Percentiles rank a stretch among this genome's conserved stretches.
These are phyloP conservation scores for Wickerhamiella australiensis DNA, from an alignment of 805 yeast genomes.

Conservation along the genomic window DNA sequence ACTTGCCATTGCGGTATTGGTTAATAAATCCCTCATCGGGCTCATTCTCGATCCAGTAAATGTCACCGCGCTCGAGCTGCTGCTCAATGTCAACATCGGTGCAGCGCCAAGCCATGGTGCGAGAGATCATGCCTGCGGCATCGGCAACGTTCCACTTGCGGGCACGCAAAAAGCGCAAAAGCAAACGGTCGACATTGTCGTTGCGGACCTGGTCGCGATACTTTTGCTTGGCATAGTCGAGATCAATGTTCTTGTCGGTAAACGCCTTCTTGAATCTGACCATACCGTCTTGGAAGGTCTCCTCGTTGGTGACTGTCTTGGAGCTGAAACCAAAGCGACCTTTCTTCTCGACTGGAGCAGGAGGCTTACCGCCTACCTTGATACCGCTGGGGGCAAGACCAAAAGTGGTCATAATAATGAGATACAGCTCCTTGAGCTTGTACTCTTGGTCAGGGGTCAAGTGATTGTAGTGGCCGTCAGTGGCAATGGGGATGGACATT, in stretches of 20 bases:
- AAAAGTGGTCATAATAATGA: slow-evolving; percentile 21
- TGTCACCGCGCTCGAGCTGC: slow-evolving; percentile 59
- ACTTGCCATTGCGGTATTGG: slow-evolving; percentile 56
- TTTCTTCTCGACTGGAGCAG: slow-evolving; percentile 21
- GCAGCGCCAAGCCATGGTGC: slow-evolving; percentile 68
- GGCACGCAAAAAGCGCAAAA: slow-evolving; percentile 71
- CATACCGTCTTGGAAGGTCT: slow-evolving; percentile 20
- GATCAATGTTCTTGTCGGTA: slow-evolving; percentile 35
- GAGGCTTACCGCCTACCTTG: slow-evolving; percentile 21
- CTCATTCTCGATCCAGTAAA: slow-evolving; percentile 35
- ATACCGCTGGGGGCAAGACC: slow-evolving; percentile 24
- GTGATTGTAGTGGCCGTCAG: slow-evolving; percentile 29
- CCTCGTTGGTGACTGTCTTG: slow-evolving; percentile 15
- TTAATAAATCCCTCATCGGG: slow-evolving; percentile 34
- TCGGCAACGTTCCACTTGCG: slow-evolving; percentile 72
- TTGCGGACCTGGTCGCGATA: slow-evolving; percentile 39
- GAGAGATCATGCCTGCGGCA: slow-evolving; percentile 58
- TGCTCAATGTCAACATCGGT: slow-evolving; percentile 49
- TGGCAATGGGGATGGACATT: background rate
- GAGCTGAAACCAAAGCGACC: slow-evolving; percentile 25
- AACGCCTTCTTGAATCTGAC: slow-evolving; percentile 37
- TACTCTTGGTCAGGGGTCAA: slow-evolving; percentile 30
- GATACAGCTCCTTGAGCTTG: slow-evolving; percentile 32
- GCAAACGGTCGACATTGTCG: slow-evolving; percentile 69
- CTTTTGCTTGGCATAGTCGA: slow-evolving; percentile 25